Conservation (phyloP, 1,284 basidiomycete species). For the Inonotus obliquus region DNA sequence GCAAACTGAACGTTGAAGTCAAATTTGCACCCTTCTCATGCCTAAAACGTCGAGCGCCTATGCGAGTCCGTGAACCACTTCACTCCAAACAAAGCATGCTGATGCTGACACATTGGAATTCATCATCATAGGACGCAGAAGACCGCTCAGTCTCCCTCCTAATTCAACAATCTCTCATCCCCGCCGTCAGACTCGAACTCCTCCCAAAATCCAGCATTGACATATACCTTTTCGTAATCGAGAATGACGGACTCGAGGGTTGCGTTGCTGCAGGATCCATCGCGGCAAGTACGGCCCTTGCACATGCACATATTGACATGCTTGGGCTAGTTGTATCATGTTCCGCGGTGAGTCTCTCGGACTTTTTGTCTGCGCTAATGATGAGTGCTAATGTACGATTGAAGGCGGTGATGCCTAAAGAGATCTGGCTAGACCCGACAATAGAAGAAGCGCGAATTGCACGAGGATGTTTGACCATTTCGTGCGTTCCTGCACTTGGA, state of each 20-base stretch:
- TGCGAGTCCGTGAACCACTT: conserved; percentile 59
- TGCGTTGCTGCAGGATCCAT: conserved; percentile 82
- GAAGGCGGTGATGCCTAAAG: conserved; percentile 21
- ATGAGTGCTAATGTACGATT: not conserved
- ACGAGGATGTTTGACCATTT: conserved; percentile 62
- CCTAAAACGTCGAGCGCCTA: conserved; percentile 68
- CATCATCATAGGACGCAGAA: conserved; percentile 79
- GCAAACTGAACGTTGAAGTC: conserved; percentile 89
- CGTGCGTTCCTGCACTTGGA: conserved; percentile 89
- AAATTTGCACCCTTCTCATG: conserved; percentile 96
- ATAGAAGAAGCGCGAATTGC: conserved; percentile 57
- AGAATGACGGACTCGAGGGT: conserved; percentile 83
- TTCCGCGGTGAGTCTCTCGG: conserved; percentile 49
- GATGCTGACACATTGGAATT: conserved; percentile 14
- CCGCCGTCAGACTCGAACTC: conserved; percentile 84
- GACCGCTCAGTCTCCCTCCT: conserved; percentile 79
- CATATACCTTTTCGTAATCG: conserved; percentile 86
- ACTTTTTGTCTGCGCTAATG: not conserved
- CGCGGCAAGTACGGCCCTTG: conserved; percentile 87
- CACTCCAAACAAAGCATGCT: conserved; percentile 2
- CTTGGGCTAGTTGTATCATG: conserved; percentile 78
- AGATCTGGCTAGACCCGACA: conserved; percentile 77
- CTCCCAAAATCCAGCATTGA: conserved; percentile 94
- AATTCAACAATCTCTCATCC: conserved; percentile 82
- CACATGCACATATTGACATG: conserved; percentile 86